These are phyloP conservation scores for Pythium chondricola DNA, from an alignment of 352 stramenopile species.

Conservation along the genomic window DNA sequence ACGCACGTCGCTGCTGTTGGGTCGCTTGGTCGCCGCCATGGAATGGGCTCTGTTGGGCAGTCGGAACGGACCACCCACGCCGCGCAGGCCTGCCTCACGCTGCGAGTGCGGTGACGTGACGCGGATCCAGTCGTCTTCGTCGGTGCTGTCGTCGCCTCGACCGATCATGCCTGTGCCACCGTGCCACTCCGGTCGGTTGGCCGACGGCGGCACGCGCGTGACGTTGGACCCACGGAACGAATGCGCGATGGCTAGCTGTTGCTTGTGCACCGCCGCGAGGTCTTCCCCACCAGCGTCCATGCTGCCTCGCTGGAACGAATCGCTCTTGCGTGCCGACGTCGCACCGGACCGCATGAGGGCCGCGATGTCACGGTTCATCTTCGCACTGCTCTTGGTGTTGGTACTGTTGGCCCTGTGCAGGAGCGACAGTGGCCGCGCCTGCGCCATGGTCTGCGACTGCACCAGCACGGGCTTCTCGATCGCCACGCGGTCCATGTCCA, in stretches of 20 bases:
- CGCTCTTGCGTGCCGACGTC: slow-evolving; percentile 36
- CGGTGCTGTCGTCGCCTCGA: slow-evolving; percentile 7
- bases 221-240: slow-evolving; percentile 24
- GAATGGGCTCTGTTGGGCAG: slow-evolving; percentile 11
- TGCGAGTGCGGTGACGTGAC: slow-evolving; percentile 65
- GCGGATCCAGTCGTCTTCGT: slow-evolving; percentile 16
- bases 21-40: slow-evolving; percentile 21
- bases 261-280: slow-evolving; percentile 27
- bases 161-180: slow-evolving; percentile 34
- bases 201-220: slow-evolving; percentile 15
- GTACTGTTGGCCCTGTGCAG: slow-evolving; percentile 31
- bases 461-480: slow-evolving; percentile 25
- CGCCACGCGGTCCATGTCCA: slow-evolving; percentile 48
- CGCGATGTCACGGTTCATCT: slow-evolving; percentile 21
- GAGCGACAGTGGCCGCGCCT: slow-evolving; percentile 1
- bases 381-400: slow-evolving; percentile 28
- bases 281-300: slow-evolving; percentile 21
- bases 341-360: slow-evolving; percentile 19
- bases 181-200: slow-evolving; percentile 17
- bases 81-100: slow-evolving; percentile 42
- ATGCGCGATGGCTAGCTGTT: slow-evolving; percentile 34
- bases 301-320: slow-evolving; percentile 33
- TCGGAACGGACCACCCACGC: slow-evolving; percentile 31
- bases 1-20: slow-evolving; percentile 42
- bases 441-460: background rate